A percentile compares a stretch with the other conserved stretches of the same genome.
phyloP scores from a whole-genome alignment of 768 basidiomycete genomes.

The Neoboletus magnificus region DNA sequence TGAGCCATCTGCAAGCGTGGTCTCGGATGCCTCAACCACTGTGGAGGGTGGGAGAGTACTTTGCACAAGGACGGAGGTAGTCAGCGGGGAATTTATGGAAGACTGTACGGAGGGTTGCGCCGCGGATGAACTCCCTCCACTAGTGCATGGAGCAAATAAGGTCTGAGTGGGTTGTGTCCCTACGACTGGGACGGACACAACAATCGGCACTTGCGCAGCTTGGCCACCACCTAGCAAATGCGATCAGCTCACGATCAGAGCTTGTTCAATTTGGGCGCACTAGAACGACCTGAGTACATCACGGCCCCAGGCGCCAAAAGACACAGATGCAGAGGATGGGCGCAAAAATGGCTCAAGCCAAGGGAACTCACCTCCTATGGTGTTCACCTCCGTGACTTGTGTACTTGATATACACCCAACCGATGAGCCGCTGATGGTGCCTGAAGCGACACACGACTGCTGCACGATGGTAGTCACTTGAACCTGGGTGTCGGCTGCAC shows the following conservation, averaged over 20 bases:
- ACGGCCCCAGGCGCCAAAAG: slow-evolving; percentile 8
- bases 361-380: slow-evolving; percentile 34
- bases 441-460: slow-evolving; percentile 33
- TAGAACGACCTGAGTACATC: slow-evolving; percentile 13
- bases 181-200: slow-evolving; percentile 34
- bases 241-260: slow-evolving; percentile 13
- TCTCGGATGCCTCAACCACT: slow-evolving; percentile 30
- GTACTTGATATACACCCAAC: slow-evolving; percentile 30
- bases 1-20: slow-evolving; percentile 42
- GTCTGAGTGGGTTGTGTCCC: slow-evolving; percentile 35
- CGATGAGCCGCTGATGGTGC: slow-evolving; percentile 20
- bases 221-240: slow-evolving; percentile 24
- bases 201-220: slow-evolving; percentile 41
- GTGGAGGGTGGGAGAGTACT: slow-evolving; percentile 33
- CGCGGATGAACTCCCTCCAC: slow-evolving; percentile 12
- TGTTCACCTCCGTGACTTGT: slow-evolving; percentile 29
- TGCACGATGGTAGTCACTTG: slow-evolving; percentile 34
- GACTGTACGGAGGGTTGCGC: slow-evolving; percentile 3
- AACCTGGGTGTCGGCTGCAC: slow-evolving; percentile 30
- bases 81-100: slow-evolving; percentile 9
- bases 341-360: background rate
- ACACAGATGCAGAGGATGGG: background rate
- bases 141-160: slow-evolving; percentile 40
- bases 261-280: background rate
- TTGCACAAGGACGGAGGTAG: slow-evolving; percentile 27